Base-by-base conservation (phyloP, 2,329 filamentous ascomycete genomes). In the Phoma herbarum region DNA sequence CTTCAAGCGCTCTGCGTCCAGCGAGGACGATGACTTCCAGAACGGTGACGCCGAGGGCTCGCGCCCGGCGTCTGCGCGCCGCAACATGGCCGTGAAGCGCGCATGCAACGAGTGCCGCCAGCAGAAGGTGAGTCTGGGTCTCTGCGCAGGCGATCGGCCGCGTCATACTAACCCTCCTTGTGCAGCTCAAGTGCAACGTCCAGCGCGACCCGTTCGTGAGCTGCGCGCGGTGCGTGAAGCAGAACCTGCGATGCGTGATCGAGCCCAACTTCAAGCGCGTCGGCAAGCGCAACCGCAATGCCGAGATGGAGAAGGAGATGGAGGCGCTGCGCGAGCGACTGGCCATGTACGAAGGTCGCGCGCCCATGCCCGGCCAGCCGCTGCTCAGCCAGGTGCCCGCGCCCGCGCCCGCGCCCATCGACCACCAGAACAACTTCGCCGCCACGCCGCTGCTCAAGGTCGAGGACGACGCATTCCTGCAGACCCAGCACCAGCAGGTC, bases 251-350 rank as follows among this genome's bases (percentile, higher is more conserved):
- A 61, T 95, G 91, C 83, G 91, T 92, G 77, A 94, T 95, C 77
- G 90, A 94, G 77, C 91, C 90, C 70, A 92, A 93, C 77, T 94
- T 94, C 80, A 93, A 93, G 83, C 88, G 91, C 67, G 83, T 93
- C 18, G 90, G 91, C 63, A 95, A 95, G 81, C 86, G 91, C 41
- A 90, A 87, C 64, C 90, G 91, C 75, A 90, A 94, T 77, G 90
- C 90, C 70, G 91, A 93, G 78, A 93, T 93, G 90, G 90, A 92
- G 74, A 90, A 88, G 78, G 90, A 93, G 77, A 91, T 93, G 70
- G 89, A 91, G 57, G 66, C 75, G 42, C 70, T 80, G 64, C 76
- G 86, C 82, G 73, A 73, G 65, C 85, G 88, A 50, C 84, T 86
- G 44, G 86, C 83, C 68, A 82, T 90, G 61, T 80, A 85, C 56